Evolutionary conservation across 129 eudicot species (phyloP).

Genomic region (Silybum marianum): DNA sequence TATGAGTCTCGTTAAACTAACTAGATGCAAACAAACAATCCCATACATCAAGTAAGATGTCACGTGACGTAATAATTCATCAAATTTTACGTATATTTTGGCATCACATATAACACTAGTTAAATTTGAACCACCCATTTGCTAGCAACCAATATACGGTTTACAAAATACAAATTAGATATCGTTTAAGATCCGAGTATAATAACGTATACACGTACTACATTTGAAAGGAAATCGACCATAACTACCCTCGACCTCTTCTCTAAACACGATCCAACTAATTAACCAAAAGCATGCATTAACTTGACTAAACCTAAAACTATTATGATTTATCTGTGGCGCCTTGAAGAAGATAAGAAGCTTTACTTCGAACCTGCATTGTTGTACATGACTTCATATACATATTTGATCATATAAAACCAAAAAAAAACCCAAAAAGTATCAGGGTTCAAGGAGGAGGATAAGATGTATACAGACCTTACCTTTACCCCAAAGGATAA

Average conservation of each 20-base stretch:
- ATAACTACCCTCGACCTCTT: not conserved
- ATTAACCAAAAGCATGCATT: not conserved
- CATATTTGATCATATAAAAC: not conserved
- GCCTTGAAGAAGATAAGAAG: slow-evolving; percentile 82
- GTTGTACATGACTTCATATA: not conserved
- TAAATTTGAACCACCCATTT: not conserved
- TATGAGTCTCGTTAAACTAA: too few relatives aligned
- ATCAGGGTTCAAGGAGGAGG: slow-evolving; percentile 39
- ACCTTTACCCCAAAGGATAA: slow-evolving; percentile 27
- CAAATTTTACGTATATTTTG: not conserved
- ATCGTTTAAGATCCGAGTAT: not conserved
- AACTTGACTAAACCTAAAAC: slow-evolving; percentile 20
- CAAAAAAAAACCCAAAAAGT: not conserved
- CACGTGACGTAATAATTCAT: not conserved
- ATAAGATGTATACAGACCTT: slow-evolving; percentile 49
- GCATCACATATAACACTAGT: too few relatives aligned
- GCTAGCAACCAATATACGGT: not conserved
- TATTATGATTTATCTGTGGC: slow-evolving; percentile 34
- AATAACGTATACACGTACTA: not conserved
- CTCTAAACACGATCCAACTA: not conserved
- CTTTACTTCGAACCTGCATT: slow-evolving; percentile 83
- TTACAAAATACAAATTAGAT: not conserved
- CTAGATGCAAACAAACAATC: too few relatives aligned
- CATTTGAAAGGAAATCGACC: not conserved
- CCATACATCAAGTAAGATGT: not conserved